These are phyloP conservation scores for Aspergillus homomorphus DNA, from an alignment of 495 filamentous ascomycete genomes.

Conservation along the genomic window DNA sequence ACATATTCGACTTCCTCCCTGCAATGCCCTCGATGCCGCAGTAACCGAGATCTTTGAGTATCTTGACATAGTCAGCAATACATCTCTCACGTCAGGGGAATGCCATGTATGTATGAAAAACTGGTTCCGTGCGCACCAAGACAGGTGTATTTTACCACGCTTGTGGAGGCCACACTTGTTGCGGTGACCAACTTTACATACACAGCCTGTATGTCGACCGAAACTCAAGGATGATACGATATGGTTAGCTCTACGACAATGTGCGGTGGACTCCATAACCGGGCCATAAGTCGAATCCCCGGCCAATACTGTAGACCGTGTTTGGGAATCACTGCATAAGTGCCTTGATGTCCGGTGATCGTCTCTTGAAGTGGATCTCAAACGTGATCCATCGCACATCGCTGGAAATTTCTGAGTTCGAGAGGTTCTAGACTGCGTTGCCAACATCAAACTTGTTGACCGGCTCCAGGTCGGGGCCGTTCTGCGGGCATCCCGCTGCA, in stretches of 20 bases:
- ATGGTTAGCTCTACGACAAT: background rate
- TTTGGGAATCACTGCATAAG: background rate
- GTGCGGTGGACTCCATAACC: background rate
- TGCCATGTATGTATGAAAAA: background rate
- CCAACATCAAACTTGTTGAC: background rate
- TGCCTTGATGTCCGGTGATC: background rate
- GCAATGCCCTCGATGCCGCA: constrained; percentile 40
- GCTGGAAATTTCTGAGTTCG: background rate
- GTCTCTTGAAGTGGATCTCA: background rate
- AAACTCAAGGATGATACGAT: background rate
- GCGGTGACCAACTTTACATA: background rate
- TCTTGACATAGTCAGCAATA: background rate
- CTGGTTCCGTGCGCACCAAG: background rate
- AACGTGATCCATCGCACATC: background rate
- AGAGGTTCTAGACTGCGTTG: background rate
- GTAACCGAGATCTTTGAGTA: constrained; percentile 7
- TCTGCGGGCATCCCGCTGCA: constrained; percentile 1
- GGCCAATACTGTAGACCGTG: background rate
- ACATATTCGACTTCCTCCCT: constrained; percentile 44
- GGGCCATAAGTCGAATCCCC: background rate
- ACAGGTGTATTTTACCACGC: background rate
- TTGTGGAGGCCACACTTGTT: background rate
- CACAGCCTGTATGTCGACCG: background rate
- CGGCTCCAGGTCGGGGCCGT: constrained; percentile 31
- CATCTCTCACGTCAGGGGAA: background rate